Evolutionary conservation across 1,284 basidiomycete genomes (phyloP).

Genomic region (Cryptococcus sp.): DNA sequence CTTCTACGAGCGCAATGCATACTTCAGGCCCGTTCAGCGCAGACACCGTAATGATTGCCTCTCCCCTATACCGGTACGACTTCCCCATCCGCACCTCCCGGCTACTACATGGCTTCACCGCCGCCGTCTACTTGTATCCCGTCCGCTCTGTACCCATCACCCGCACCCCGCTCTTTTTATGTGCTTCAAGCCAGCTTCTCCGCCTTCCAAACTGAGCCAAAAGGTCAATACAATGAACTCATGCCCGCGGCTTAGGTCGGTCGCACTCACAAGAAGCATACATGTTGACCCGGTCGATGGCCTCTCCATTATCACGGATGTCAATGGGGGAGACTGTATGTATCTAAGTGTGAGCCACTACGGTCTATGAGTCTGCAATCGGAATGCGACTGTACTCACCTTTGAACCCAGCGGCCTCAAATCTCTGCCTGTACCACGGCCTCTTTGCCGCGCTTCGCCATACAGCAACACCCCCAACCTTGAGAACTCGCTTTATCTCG

Average conservation of each 20-base stretch:
- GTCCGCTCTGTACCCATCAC: too few relatives aligned
- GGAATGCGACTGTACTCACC: conserved; percentile 7
- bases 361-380: not conserved
- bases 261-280: conserved; percentile 47
- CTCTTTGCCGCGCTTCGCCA: conserved; percentile 67
- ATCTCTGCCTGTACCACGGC: conserved; percentile 71
- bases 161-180: too few relatives aligned
- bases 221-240: not conserved
- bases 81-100: too few relatives aligned
- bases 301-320: conserved; percentile 53
- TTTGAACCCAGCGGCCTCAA: conserved; percentile 54
- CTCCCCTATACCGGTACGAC: too few relatives aligned
- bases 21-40: too few relatives aligned
- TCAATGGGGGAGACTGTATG: conserved; percentile 51
- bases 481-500: conserved; percentile 62
- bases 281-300: conserved; percentile 67
- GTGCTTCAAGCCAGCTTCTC: conserved; percentile 15
- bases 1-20: too few relatives aligned
- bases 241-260: too few relatives aligned
- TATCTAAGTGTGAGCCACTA: not conserved
- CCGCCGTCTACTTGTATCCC: too few relatives aligned
- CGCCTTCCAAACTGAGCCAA: conserved; percentile 23
- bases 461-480: conserved; percentile 62
- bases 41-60: too few relatives aligned
- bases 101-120: too few relatives aligned